Conservation (phyloP, 2,329 filamentous ascomycete species). For the Westerdykella sp. region DNA sequence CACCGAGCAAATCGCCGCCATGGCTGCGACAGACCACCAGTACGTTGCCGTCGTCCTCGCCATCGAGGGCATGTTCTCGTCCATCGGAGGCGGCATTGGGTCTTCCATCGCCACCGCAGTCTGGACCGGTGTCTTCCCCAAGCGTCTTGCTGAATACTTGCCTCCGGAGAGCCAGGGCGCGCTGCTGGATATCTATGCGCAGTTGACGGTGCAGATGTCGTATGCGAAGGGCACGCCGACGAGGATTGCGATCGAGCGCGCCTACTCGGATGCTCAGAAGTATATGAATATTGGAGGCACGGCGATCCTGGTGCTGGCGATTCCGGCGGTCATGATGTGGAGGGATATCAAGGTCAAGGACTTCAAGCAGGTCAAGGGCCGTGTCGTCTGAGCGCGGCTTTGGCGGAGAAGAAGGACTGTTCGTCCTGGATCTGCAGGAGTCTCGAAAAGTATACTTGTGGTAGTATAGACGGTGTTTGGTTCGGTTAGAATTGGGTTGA, state of each 20-base stretch:
- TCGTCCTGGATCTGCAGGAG: too few species aligned
- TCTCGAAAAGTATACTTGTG: too few species aligned
- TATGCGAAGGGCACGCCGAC: constrained; percentile 47
- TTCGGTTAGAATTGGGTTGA: too few species aligned
- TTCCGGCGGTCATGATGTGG: constrained; percentile 41
- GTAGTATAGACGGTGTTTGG: too few species aligned
- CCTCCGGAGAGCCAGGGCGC: constrained; percentile 40
- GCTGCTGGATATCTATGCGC: constrained; percentile 41
- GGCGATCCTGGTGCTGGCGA: constrained; percentile 13
- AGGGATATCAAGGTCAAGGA: constrained; percentile 43
- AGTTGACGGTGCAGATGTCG: constrained; percentile 47
- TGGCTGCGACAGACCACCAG: constrained; percentile 20
- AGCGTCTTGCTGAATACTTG: constrained; percentile 41
- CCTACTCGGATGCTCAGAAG: constrained; percentile 28
- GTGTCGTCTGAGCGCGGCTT: constrained; percentile 37
- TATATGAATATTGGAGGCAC: constrained; percentile 27
- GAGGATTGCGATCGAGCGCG: constrained; percentile 35
- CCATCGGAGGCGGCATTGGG: constrained; percentile 45
- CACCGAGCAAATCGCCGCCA: constrained; percentile 18
- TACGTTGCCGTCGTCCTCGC: constrained; percentile 20
- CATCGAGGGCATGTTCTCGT: constrained; percentile 53
- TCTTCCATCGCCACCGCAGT: constrained; percentile 54
- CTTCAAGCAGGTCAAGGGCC: constrained; percentile 45
- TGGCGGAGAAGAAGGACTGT: too few species aligned
- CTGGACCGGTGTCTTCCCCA: constrained; percentile 54